Base-by-base conservation (phyloP, 345 rosid genomes). In the Lenwebbia sp. region DNA sequence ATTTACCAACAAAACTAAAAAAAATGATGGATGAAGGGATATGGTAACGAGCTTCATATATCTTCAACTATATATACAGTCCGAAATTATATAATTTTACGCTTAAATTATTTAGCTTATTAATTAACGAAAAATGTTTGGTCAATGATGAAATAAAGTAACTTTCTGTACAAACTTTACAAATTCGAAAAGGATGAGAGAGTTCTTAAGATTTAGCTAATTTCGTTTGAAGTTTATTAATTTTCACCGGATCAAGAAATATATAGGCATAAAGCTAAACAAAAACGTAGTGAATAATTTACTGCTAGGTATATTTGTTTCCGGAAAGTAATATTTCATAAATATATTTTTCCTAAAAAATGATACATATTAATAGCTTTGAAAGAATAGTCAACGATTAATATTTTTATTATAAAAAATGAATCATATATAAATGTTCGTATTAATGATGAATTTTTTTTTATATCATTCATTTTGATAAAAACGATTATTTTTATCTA, bases 361-460 rank as follows among this genome's bases (percentile, higher is more conserved):
- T 7, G 41, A 30, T 1, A 15, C 75, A 30, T 11, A 1, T 14
- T 40, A 62, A 15, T 30, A 0, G 5, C 21, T n/a, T 60, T 60
- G 10, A 60, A 58, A 60, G 28, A n/a, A 19, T 60, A 13, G 19
- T 60, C 0, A 0, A 0, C 0, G 3, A 28, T 13, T n/a, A 60
- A n/a, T 60, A 60, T 3, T 60, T 60, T 13, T 1, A 60, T n/a
- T n/a, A 28, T n/a, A 33, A n/a, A 60, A 6, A 60, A 58, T 0
- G 28, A n/a, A 13, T n/a, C 13, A 13, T 60, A 60, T n/a, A 11
- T 13, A 5, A 26, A 60, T 60, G 13, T 60, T 60, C 13, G 70
- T 1, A 60, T n/a, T 6, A n/a, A 30, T 13, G 9, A 60, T 60
- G 19, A n/a, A 13, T 33, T 13, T 33, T n/a, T n/a, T 60, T 60